These are phyloP conservation scores for Dentipellis sp. DNA, from an alignment of 768 basidiomycete species.

Conservation along the genomic window DNA sequence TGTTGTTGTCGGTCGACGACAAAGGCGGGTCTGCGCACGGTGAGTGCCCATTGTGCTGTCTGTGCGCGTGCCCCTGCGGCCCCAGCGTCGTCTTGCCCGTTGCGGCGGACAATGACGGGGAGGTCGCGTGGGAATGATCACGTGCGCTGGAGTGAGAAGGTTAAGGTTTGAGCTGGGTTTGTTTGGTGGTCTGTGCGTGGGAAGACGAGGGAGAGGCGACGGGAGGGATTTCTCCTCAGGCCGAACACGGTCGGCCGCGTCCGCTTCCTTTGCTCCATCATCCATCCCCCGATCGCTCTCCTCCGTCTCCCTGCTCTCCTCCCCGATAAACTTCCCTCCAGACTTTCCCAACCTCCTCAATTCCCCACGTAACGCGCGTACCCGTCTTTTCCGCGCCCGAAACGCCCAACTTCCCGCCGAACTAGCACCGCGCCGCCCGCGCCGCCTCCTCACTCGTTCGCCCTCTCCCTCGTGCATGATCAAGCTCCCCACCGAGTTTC, in stretches of 20 bases:
- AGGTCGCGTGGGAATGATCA: constrained; percentile 4
- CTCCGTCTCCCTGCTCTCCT: not conserved
- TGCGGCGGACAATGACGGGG: not conserved
- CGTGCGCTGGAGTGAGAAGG: constrained; percentile 10
- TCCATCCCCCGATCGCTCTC: constrained; percentile 14
- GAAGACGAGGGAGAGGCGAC: constrained; percentile 12
- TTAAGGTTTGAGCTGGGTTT: constrained; percentile 15
- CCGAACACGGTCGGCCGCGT: constrained; percentile 17
- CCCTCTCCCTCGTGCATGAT: constrained; percentile 18
- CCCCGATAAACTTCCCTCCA: not conserved
- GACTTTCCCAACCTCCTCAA: not conserved
- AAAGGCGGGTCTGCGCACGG: not conserved
- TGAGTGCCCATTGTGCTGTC: not conserved
- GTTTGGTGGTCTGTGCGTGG: constrained; percentile 16
- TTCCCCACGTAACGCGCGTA: constrained; percentile 1
- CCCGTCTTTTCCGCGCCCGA: not conserved
- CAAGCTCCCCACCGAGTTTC: constrained; percentile 3
- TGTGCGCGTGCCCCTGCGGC: not conserved
- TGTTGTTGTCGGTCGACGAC: not conserved
- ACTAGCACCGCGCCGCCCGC: constrained; percentile 21
- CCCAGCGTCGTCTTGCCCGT: not conserved
- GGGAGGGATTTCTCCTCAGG: constrained; percentile 5
- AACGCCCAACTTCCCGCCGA: constrained; percentile 42
- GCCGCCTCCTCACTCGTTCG: constrained; percentile 19
- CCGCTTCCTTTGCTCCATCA: constrained; percentile 19